These are phyloP conservation scores for Phytopythium sindhum DNA, from an alignment of 352 stramenopile species.

Conservation along the genomic window DNA sequence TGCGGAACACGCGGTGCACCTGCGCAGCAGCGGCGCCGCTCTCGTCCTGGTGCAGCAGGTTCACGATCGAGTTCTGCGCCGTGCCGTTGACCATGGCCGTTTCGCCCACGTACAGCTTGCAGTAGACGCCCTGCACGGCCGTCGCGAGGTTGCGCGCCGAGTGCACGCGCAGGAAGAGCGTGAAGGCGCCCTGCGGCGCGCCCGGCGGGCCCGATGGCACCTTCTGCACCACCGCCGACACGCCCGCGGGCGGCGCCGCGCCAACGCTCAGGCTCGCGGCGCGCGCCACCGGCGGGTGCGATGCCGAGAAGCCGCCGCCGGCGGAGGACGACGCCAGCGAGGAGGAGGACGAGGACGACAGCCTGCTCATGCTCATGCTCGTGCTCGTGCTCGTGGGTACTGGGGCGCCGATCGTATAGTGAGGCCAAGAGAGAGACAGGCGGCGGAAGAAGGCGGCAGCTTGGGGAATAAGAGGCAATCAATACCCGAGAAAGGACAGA, in stretches of 20 bases:
- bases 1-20: conserved; percentile 52
- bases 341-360: conserved; percentile 1
- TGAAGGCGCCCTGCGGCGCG: conserved; percentile 29
- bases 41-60: conserved; percentile 12
- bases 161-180: conserved; percentile 65
- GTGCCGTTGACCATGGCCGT: conserved; percentile 40
- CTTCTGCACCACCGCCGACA: background rate
- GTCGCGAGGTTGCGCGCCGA: conserved; percentile 47
- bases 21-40: background rate
- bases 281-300: background rate
- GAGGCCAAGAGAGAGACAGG: background rate
- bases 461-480: too few species aligned
- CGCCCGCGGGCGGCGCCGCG: background rate
- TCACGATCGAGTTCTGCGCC: conserved; percentile 22
- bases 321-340: background rate
- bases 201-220: conserved; percentile 8
- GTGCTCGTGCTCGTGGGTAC: background rate
- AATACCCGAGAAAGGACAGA: too few species aligned
- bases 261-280: background rate
- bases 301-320: background rate
- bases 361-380: background rate
- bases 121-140: conserved; percentile 49
- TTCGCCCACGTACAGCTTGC: conserved; percentile 69
- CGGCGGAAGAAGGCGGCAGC: background rate
- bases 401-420: background rate